A percentile compares a stretch with the other conserved stretches of the same genome.
Conservation (phyloP, 768 basidiomycete genomes). For the Agrocybe pediades region DNA sequence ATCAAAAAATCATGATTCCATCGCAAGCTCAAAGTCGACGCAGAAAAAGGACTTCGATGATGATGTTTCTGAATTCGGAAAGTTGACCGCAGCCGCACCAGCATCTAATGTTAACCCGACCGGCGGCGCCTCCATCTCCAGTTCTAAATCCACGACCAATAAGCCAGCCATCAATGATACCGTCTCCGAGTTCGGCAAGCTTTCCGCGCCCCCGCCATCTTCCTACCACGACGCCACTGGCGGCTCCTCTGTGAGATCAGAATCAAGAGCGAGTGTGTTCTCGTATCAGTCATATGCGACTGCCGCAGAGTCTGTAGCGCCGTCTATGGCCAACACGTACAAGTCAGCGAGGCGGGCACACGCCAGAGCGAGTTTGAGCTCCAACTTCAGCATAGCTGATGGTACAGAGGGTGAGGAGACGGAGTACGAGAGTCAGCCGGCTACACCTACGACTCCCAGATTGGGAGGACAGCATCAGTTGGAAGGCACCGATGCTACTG, state of each 20-base stretch:
- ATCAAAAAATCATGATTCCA: background rate
- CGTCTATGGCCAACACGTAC: too few species aligned
- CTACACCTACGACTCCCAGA: slow-evolving; percentile 18
- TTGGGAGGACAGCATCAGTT: slow-evolving; percentile 13
- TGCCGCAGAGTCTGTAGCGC: slow-evolving; percentile 29
- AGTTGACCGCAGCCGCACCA: slow-evolving; percentile 6
- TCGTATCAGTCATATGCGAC: slow-evolving; percentile 34
- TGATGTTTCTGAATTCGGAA: background rate
- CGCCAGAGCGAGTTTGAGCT: background rate
- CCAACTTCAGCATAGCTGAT: slow-evolving; percentile 5
- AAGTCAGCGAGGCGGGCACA: slow-evolving; percentile 1
- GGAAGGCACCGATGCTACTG: slow-evolving; percentile 22
- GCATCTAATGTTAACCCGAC: slow-evolving; percentile 18
- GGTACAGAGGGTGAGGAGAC: slow-evolving; percentile 9
- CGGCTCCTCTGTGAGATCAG: slow-evolving; percentile 18
- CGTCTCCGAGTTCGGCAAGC: slow-evolving; percentile 17
- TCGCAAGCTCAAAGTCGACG: background rate
- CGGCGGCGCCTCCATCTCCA: slow-evolving; percentile 6
- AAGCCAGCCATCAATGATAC: background rate
- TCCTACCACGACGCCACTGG: slow-evolving; percentile 17
- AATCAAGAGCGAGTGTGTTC: slow-evolving; percentile 24
- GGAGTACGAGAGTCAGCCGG: slow-evolving; percentile 9
- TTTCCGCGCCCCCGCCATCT: slow-evolving; percentile 12
- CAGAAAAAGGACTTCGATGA: background rate
- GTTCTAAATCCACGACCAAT: background rate